Evolutionary conservation across 345 rosid species (phyloP).

Genomic region (Euphorbia peplus): DNA sequence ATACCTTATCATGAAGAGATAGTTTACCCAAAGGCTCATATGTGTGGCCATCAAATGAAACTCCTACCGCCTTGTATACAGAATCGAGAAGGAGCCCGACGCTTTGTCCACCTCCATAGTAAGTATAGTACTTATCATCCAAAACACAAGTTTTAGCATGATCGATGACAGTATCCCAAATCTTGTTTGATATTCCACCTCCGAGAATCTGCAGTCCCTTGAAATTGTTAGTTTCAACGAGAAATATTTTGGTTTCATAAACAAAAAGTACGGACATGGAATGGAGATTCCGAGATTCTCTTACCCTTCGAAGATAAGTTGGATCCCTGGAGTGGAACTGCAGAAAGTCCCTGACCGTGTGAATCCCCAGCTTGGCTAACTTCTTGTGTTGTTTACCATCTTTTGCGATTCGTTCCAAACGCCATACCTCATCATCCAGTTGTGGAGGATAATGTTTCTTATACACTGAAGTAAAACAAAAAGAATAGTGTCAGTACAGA

Average conservation of each 20-base stretch:
- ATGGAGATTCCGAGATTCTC: conserved; percentile 6
- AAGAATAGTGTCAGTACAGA: not conserved
- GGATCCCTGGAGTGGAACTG: conserved; percentile 24
- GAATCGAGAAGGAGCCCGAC: conserved; percentile 47
- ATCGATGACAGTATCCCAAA: conserved; percentile 51
- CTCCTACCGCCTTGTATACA: conserved; percentile 43
- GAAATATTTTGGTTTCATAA: not conserved
- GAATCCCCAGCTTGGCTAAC: conserved; percentile 25
- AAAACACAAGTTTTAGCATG: conserved; percentile 61
- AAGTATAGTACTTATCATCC: conserved; percentile 45
- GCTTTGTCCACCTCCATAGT: conserved; percentile 26
- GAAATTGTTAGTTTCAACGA: not conserved
- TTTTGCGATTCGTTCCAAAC: conserved; percentile 66
- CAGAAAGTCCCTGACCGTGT: conserved; percentile 43
- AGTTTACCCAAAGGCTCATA: conserved; percentile 31
- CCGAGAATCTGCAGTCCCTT: conserved; percentile 43
- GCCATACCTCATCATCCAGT: conserved; percentile 66
- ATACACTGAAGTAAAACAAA: conserved; percentile 46
- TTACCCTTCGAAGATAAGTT: conserved; percentile 40
- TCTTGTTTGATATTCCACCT: conserved; percentile 37
- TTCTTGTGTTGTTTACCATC: conserved; percentile 45
- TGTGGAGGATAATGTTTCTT: conserved; percentile 72
- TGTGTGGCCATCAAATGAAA: conserved; percentile 31
- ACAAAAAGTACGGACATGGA: not conserved
- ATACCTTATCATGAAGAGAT: conserved; percentile 36